Evolutionary conservation across 2,329 filamentous ascomycete genomes (phyloP), one percentile per base, ranked within the genome.

Genomic region (Aureobasidium sp.): DNA sequence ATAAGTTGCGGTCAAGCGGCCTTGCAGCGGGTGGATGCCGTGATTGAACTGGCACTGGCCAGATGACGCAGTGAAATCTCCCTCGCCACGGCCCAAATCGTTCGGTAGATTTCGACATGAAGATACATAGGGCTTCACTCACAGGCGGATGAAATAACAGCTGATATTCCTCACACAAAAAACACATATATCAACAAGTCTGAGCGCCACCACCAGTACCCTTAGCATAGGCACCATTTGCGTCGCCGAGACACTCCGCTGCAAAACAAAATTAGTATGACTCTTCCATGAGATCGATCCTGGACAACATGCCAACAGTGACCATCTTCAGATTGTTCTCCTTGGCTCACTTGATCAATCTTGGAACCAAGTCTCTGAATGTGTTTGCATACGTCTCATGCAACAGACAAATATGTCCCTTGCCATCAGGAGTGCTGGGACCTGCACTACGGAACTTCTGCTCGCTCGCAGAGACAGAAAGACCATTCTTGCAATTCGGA

Each of bases 401-500:
- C 31, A 60, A 3, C 17, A 60, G 17, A 17, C 45, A 52, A 6
- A 60, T 60, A 9, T 60, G 57, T 15, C 57, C 57, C 14, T 31
- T 35, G 12, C 57, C 57, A 31, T 58, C 54, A 14, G 29, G 3
- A n/a, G 40, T 58, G 17, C 24, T 47, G 3, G 57, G 57, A 12
- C 45, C 57, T 15, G 57, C 57, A 27, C 37, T 50, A 2, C 27
- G 19, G 33, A 60, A 60, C 17, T 47, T 45, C 22, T 49, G 45
- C 57, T 60, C 57, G 17, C 45, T 50, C 17, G 24, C 19, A 1
- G 57, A 45, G 27, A 31, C 44, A 14, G 31, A 22, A 17, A 49
- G 37, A 1, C 57, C 57, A 8, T 60, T 60, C 61, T 69, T 87
- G 84, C 58, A 90, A 74, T 70, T 87, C 84, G 1, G 75, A 72